These are phyloP conservation scores for Ramalina peruviana DNA, from an alignment of 495 filamentous ascomycete genomes.

Conservation along the genomic window DNA sequence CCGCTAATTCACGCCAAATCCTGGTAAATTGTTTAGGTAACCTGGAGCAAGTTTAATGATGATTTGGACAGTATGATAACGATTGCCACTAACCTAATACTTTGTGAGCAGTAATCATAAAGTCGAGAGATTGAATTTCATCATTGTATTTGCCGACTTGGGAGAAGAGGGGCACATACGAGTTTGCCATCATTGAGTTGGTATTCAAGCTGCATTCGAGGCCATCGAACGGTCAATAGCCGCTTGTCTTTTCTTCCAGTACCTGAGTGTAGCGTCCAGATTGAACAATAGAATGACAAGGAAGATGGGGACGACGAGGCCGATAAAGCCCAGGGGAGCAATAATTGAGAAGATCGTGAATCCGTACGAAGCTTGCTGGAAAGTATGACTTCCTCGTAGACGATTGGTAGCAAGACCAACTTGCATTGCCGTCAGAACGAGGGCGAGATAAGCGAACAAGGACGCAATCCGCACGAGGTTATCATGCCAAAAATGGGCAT, in stretches of 20 bases:
- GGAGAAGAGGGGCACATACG: too few relatives aligned
- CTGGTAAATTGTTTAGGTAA: too few relatives aligned
- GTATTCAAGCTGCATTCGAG: not conserved
- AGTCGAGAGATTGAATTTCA: too few relatives aligned
- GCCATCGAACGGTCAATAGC: not conserved
- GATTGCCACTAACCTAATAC: too few relatives aligned
- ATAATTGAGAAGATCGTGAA: conserved; percentile 38
- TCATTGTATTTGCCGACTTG: too few relatives aligned
- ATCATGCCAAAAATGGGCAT: conserved; percentile 26
- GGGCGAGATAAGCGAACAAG: conserved; percentile 33
- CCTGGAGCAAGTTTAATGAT: too few relatives aligned
- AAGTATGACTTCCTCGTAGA: conserved; percentile 24
- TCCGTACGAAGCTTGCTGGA: conserved; percentile 34
- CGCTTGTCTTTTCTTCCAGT: not conserved
- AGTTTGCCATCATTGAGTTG: too few relatives aligned
- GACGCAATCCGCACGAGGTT: conserved; percentile 33
- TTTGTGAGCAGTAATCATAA: too few relatives aligned
- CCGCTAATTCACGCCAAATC: too few relatives aligned
- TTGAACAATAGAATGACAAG: not conserved
- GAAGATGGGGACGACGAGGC: not conserved
- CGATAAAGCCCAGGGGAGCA: conserved; percentile 13
- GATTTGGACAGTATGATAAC: too few relatives aligned
- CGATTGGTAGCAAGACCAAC: conserved; percentile 35
- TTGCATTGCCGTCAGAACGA: conserved; percentile 44
- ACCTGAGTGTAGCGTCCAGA: not conserved